Evolutionary conservation across 1,284 basidiomycete genomes (phyloP).

Genomic region (Ganoderma lingzhi): DNA sequence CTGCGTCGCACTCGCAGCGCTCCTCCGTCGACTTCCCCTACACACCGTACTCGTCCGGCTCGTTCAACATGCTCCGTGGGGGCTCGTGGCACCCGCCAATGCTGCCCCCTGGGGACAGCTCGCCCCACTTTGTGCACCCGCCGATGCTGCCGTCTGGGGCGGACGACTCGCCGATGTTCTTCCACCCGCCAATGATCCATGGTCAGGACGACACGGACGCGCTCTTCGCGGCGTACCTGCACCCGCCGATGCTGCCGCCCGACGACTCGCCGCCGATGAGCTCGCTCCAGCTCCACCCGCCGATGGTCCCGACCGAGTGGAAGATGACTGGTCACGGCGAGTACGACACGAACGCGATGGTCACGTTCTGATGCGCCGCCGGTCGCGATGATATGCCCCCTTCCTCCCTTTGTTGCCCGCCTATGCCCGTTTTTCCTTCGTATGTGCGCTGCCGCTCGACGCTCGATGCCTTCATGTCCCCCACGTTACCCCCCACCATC

Average conservation of each 20-base stretch:
- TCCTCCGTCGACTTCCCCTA: slow-evolving; percentile 73
- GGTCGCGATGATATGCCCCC: slow-evolving; percentile 15
- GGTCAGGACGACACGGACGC: slow-evolving; percentile 49
- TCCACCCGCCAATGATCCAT: slow-evolving; percentile 53
- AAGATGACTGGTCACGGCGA: slow-evolving; percentile 37
- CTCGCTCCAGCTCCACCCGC: slow-evolving; percentile 49
- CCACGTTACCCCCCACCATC: slow-evolving; percentile 13
- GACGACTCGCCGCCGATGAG: slow-evolving; percentile 46
- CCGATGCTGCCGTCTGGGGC: slow-evolving; percentile 60
- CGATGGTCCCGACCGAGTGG: slow-evolving; percentile 48
- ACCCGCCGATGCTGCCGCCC: slow-evolving; percentile 62
- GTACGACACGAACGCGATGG: slow-evolving; percentile 41
- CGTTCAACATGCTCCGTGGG: slow-evolving; percentile 55
- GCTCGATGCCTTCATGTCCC: slow-evolving; percentile 18
- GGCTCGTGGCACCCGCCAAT: slow-evolving; percentile 79
- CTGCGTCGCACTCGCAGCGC: slow-evolving; percentile 52
- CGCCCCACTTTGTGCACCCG: slow-evolving; percentile 64
- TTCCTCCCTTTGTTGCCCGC: slow-evolving; percentile 4
- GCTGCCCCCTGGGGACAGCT: slow-evolving; percentile 57
- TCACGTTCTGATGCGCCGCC: slow-evolving; percentile 35
- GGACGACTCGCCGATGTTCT: slow-evolving; percentile 56
- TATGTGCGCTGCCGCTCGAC: slow-evolving; percentile 21
- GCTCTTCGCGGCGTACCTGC: slow-evolving; percentile 61
- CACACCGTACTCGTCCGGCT: slow-evolving; percentile 34
- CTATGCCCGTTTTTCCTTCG: slow-evolving; percentile 5